Evolutionary conservation across 2,329 filamentous ascomycete genomes (phyloP).

Genomic region (Colletotrichum gloeosporioides): DNA sequence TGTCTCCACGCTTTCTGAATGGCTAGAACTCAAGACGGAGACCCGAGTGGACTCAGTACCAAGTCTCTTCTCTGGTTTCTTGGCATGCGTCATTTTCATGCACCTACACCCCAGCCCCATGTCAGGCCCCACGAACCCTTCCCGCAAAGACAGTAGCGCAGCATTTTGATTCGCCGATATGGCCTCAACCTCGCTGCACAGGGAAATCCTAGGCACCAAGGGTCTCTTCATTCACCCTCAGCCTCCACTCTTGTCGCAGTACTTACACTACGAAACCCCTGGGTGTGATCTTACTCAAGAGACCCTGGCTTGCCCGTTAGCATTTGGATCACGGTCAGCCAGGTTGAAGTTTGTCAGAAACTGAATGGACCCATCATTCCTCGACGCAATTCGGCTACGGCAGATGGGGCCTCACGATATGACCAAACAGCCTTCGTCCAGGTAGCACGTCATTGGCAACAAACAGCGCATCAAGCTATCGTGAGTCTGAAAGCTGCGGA

Average conservation of each 20-base stretch:
- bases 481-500: not conserved
- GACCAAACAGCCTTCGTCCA: not conserved
- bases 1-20: not conserved
- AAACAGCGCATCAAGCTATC: not conserved
- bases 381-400: not conserved
- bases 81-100: constrained; percentile 17
- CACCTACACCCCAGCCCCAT: not conserved
- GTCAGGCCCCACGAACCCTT: constrained; percentile 10
- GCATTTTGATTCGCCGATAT: not conserved
- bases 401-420: not conserved
- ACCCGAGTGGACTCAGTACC: not conserved
- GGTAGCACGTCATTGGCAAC: constrained; percentile 5
- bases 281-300: not conserved
- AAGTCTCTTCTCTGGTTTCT: not conserved
- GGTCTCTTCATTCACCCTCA: constrained; percentile 1
- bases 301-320: not conserved
- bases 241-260: not conserved
- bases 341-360: constrained; percentile 4
- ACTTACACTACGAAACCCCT: not conserved
- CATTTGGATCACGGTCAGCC: not conserved
- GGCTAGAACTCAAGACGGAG: not conserved
- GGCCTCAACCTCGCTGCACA: not conserved
- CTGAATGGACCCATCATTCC: constrained; percentile 7
- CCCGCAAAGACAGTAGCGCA: not conserved
- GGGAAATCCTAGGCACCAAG: constrained; percentile 12